Conservation (phyloP, 2,329 filamentous ascomycete genomes). For the Sporothrix luriei region DNA sequence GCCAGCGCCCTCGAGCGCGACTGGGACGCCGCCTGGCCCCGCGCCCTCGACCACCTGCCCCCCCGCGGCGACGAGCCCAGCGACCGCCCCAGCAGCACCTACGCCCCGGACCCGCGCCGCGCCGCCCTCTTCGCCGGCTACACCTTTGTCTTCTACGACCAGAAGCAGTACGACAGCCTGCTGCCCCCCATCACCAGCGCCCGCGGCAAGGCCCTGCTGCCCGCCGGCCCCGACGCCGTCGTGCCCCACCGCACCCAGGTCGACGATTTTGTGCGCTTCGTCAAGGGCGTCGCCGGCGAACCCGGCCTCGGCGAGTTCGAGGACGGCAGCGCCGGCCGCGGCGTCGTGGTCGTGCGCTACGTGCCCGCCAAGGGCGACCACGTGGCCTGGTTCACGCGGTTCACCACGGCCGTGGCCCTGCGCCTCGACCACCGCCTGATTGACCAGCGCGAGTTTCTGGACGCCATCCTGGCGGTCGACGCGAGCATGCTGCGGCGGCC, state of each 20-base stretch:
- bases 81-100: conserved; percentile 66
- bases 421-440: conserved; percentile 79
- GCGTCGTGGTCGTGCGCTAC: conserved; percentile 78
- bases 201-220: conserved; percentile 77
- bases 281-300: conserved; percentile 72
- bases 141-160: conserved; percentile 83
- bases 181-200: conserved; percentile 74
- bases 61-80: conserved; percentile 74
- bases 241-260: conserved; percentile 64
- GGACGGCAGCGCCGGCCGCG: conserved; percentile 64
- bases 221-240: conserved; percentile 50
- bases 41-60: conserved; percentile 71
- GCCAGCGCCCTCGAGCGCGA: conserved; percentile 72
- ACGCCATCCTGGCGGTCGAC: conserved; percentile 83
- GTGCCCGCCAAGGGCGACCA: conserved; percentile 59
- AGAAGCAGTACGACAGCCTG: conserved; percentile 73
- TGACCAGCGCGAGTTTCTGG: conserved; percentile 87
- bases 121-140: conserved; percentile 79
- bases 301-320: conserved; percentile 69
- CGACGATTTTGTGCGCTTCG: conserved; percentile 75
- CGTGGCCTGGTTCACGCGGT: conserved; percentile 67
- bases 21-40: conserved; percentile 78
- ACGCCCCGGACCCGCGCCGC: conserved; percentile 68
- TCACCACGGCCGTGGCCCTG: conserved; percentile 69
- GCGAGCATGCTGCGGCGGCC: conserved; percentile 69